A percentile compares a stretch with the other conserved stretches of the same genome.
Conservation (phyloP, 1,139 yeast genomes). For the Geotrichum bryndzae region DNA sequence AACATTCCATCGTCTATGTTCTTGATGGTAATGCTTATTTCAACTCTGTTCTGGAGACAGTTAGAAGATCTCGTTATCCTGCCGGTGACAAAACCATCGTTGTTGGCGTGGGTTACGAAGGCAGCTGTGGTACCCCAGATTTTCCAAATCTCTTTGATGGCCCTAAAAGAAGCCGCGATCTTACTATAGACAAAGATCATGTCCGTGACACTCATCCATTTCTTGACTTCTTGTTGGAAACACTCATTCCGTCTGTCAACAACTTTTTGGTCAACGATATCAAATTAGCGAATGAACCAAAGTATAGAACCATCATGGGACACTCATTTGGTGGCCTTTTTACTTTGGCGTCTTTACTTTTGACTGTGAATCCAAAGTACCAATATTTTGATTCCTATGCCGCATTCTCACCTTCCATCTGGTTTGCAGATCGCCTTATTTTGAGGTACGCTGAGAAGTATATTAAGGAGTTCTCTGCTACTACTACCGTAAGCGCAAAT, state of each 20-base stretch:
- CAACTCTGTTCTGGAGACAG: conserved; percentile 3
- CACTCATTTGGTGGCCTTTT: conserved; percentile 14
- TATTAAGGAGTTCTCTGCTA: neutral
- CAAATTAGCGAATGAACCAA: neutral
- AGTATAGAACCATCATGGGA: conserved; percentile 5
- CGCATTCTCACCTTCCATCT: conserved; percentile 12
- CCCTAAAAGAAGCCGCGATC: neutral
- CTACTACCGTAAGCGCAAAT: neutral
- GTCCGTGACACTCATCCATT: neutral
- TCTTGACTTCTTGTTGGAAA: neutral
- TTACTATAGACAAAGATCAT: neutral
- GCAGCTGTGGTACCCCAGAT: neutral
- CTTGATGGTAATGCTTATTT: conserved; percentile 12
- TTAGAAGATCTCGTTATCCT: conserved; percentile 10
- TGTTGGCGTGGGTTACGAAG: conserved; percentile 9
- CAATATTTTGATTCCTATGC: conserved; percentile 6
- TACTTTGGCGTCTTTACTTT: neutral
- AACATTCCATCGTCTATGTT: conserved; percentile 2
- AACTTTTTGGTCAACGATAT: neutral
- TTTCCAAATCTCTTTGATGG: conserved; percentile 5
- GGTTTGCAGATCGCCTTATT: conserved; percentile 8
- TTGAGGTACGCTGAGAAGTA: conserved; percentile 1
- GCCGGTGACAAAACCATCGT: conserved; percentile 7
- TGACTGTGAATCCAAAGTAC: neutral
- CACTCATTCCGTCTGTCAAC: conserved; percentile 3